Percentiles rank a stretch among this genome's conserved stretches.
These are phyloP conservation scores for Spencermartinsiella europaea DNA, from an alignment of 805 yeast genomes.

Conservation along the genomic window DNA sequence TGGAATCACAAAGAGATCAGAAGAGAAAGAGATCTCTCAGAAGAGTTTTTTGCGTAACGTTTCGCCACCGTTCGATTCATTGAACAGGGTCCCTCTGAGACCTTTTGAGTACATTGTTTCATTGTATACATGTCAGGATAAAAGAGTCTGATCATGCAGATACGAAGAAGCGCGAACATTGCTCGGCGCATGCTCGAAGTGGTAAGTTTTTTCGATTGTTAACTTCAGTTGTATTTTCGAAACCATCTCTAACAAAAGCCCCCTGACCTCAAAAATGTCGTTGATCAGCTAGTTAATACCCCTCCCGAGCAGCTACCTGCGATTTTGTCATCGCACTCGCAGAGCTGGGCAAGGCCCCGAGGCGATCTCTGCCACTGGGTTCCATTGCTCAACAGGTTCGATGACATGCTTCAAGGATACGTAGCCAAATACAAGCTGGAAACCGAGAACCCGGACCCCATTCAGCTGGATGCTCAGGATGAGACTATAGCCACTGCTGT, in stretches of 20 bases:
- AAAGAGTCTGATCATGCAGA: slow-evolving; percentile 22
- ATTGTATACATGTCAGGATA: not conserved
- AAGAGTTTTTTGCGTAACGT: too few relatives aligned
- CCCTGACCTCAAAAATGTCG: slow-evolving; percentile 17
- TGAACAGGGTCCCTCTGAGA: too few relatives aligned
- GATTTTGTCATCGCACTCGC: slow-evolving; percentile 35
- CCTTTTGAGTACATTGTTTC: too few relatives aligned
- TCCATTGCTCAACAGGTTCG: slow-evolving; percentile 69
- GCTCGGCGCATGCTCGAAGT: slow-evolving; percentile 20
- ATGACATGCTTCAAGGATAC: slow-evolving; percentile 52
- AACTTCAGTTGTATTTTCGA: too few relatives aligned
- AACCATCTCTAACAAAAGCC: too few relatives aligned
- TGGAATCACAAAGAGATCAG: too few relatives aligned
- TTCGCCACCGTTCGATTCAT: too few relatives aligned
- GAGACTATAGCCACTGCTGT: slow-evolving; percentile 45
- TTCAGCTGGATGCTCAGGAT: slow-evolving; percentile 43
- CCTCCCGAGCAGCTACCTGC: slow-evolving; percentile 38
- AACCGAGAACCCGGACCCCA: slow-evolving; percentile 43
- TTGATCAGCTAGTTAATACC: slow-evolving; percentile 23
- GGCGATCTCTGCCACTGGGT: slow-evolving; percentile 76
- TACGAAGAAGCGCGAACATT: slow-evolving; percentile 22
- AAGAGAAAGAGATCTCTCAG: too few relatives aligned
- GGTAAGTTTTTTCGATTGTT: slow-evolving; percentile 20
- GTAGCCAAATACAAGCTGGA: slow-evolving; percentile 50
- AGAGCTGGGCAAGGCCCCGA: slow-evolving; percentile 54